phyloP scores from a whole-genome alignment of 257 asterid species.

The Solanum appendiculatum region DNA sequence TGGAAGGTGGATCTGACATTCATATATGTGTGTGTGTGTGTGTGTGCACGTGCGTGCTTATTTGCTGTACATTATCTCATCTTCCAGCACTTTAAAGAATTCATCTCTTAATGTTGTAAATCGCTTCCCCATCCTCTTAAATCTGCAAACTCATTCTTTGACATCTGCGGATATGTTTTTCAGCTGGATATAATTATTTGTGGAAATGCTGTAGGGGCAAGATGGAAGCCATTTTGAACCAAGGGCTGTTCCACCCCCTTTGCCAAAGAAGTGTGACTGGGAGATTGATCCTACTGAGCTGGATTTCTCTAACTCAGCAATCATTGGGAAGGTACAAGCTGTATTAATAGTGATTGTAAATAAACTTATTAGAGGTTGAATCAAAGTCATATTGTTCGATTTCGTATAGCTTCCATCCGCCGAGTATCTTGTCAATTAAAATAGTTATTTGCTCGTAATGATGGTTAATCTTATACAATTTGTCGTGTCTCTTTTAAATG shows the following conservation, averaged over 20 bases:
- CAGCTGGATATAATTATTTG: not conserved
- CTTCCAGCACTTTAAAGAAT: not conserved
- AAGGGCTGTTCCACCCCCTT: conserved; percentile 61
- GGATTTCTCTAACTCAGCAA: conserved; percentile 48
- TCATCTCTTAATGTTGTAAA: not conserved
- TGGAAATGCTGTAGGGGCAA: conserved; percentile 46
- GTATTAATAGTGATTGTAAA: not conserved
- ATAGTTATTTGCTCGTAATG: not conserved
- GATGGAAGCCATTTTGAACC: conserved; percentile 85
- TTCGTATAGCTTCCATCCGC: not conserved
- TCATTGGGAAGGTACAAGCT: conserved; percentile 52
- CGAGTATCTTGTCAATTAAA: not conserved
- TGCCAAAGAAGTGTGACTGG: conserved; percentile 83
- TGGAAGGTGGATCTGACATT: not conserved
- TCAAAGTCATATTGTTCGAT: not conserved
- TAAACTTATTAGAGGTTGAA: not conserved
- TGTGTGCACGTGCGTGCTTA: not conserved
- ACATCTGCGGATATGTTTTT: not conserved
- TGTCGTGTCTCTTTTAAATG: not conserved
- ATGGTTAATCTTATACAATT: not conserved
- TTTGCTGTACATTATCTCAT: not conserved
- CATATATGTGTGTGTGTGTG: not conserved
- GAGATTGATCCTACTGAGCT: conserved; percentile 66
- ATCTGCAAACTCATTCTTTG: not conserved
- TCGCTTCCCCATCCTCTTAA: not conserved